phyloP scores from a whole-genome alignment of 805 yeast species.

The Candida caryicola region DNA sequence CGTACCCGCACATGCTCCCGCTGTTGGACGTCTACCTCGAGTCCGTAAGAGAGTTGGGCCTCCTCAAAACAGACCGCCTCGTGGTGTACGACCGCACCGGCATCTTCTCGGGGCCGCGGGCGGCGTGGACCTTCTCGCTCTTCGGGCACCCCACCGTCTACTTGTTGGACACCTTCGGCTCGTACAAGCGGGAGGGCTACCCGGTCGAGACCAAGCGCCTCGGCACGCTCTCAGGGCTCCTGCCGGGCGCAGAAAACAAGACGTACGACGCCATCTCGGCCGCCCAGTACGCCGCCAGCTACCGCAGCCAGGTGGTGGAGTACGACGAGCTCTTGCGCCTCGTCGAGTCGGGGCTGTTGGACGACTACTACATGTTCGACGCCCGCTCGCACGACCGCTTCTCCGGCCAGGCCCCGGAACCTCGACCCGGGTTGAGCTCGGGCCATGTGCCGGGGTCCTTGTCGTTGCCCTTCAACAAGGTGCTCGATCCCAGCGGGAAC shows the following conservation, averaged over 20 bases:
- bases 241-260: slow-evolving; percentile 14
- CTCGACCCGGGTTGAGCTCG: slow-evolving; percentile 80
- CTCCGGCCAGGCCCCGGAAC: slow-evolving; percentile 81
- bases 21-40: slow-evolving; percentile 50
- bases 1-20: slow-evolving; percentile 93
- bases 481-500: slow-evolving; percentile 48
- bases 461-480: slow-evolving; percentile 69
- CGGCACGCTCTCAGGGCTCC: slow-evolving; percentile 15
- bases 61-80: slow-evolving; percentile 52
- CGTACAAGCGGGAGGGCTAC: slow-evolving; percentile 46
- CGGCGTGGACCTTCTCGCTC: slow-evolving; percentile 82
- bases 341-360: slow-evolving; percentile 47
- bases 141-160: slow-evolving; percentile 74
- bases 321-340: slow-evolving; percentile 66
- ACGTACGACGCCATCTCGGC: slow-evolving; percentile 16
- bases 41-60: slow-evolving; percentile 55
- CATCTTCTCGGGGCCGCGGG: slow-evolving; percentile 85
- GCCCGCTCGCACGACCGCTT: slow-evolving; percentile 79
- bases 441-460: slow-evolving; percentile 87
- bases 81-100: slow-evolving; percentile 86
- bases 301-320: slow-evolving; percentile 50
- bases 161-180: slow-evolving; percentile 66
- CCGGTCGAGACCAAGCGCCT: slow-evolving; percentile 41
- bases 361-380: slow-evolving; percentile 58
- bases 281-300: slow-evolving; percentile 31